Percentiles rank a stretch among this genome's conserved stretches.
phyloP scores from a whole-genome alignment of 139 green algal species.

The Chlorella sp. region DNA sequence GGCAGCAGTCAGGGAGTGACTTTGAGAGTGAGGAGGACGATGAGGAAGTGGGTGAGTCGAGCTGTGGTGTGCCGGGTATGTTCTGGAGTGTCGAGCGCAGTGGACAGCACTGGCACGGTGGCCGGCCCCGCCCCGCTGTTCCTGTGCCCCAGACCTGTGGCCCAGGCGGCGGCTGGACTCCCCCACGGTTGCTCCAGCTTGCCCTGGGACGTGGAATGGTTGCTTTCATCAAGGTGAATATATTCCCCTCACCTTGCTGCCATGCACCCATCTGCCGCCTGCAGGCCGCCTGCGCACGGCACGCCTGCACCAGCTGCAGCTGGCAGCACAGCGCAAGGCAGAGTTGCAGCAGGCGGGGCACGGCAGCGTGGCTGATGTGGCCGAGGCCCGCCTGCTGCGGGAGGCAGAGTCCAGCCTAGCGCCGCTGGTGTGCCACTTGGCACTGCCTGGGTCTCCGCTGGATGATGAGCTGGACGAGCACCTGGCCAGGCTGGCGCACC shows the following conservation, averaged over 20 bases:
- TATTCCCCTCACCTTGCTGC: background rate
- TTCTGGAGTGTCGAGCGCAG: too few species aligned
- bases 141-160: too few species aligned
- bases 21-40: background rate
- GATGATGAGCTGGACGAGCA: conserved; percentile 31
- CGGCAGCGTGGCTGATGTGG: background rate
- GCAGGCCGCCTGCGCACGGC: background rate
- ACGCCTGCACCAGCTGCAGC: conserved; percentile 21
- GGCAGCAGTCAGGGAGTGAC: background rate
- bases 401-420: background rate
- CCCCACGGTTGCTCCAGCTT: background rate
- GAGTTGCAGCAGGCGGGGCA: conserved; percentile 10
- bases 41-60: background rate
- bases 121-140: background rate
- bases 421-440: conserved; percentile 26
- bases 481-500: conserved; percentile 18
- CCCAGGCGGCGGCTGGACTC: background rate
- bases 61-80: too few species aligned
- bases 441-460: background rate
- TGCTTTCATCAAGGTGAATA: background rate
- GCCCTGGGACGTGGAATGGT: background rate
- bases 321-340: background rate
- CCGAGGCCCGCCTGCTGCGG: background rate
- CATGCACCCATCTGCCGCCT: background rate
- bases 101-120: background rate